phyloP scores from a whole-genome alignment of 1,139 yeast genomes.

The Nakaseomyces sp. region DNA sequence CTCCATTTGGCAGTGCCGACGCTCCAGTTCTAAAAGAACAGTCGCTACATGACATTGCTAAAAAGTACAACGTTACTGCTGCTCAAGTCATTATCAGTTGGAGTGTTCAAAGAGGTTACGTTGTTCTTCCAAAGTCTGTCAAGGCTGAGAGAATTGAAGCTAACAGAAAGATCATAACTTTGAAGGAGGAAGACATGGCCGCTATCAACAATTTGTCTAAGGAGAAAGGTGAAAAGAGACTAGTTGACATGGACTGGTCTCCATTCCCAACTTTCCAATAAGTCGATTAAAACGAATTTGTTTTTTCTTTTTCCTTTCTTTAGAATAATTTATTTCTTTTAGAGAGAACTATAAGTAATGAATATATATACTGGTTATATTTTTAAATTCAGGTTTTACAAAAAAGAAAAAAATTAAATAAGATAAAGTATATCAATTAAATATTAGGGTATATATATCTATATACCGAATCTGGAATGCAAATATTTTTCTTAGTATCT shows the following conservation, averaged over 20 bases:
- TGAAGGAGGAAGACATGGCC: conserved; percentile 48
- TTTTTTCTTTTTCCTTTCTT: no score
- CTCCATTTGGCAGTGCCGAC: conserved; percentile 65
- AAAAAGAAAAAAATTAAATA: not conserved
- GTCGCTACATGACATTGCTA: conserved; percentile 42
- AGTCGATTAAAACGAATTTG: no score
- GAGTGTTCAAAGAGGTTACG: conserved; percentile 60
- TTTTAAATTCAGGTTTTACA: no score
- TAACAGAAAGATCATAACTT: conserved; percentile 44
- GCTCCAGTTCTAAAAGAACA: conserved; percentile 53
- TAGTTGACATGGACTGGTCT: conserved; percentile 36
- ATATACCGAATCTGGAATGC: no score
- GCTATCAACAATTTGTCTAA: conserved; percentile 40
- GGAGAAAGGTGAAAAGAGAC: conserved; percentile 43
- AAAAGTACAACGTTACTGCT: conserved; percentile 45
- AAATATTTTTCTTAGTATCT: no score
- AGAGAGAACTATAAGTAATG: not conserved
- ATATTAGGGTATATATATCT: not conserved
- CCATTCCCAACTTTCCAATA: conserved; percentile 28
- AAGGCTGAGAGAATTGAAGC: conserved; percentile 48
- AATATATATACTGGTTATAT: not conserved
- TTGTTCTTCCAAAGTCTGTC: conserved; percentile 65
- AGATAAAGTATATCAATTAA: no score
- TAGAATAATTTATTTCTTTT: no score
- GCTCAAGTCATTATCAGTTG: conserved; percentile 61